A percentile compares a stretch with the other conserved stretches of the same genome.
phyloP scores from a whole-genome alignment of 2,329 filamentous ascomycete species.

The Berkeleyomyces rouxiae region DNA sequence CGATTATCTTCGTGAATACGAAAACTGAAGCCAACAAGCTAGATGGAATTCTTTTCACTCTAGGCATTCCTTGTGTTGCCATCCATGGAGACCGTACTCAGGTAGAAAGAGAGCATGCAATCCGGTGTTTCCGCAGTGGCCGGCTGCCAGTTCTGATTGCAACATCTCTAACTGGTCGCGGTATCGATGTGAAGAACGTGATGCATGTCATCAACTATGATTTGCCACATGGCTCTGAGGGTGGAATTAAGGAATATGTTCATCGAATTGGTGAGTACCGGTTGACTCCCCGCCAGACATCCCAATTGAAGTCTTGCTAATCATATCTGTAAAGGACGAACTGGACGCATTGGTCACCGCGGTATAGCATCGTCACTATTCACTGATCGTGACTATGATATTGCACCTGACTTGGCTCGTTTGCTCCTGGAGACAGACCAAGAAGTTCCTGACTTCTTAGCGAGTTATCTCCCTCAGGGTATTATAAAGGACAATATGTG shows the following conservation, averaged over 20 bases:
- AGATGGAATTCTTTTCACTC: constrained; percentile 77
- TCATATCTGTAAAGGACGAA: constrained; percentile 47
- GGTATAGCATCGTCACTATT: constrained; percentile 84
- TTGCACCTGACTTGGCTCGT: constrained; percentile 61
- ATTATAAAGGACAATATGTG: neutral
- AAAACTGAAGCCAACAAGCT: constrained; percentile 64
- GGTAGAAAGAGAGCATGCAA: constrained; percentile 75
- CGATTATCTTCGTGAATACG: constrained; percentile 78
- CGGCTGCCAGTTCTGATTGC: constrained; percentile 65
- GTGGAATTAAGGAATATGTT: constrained; percentile 85
- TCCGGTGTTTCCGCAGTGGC: constrained; percentile 69
- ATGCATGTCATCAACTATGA: constrained; percentile 92
- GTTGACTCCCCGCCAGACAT: too few species aligned
- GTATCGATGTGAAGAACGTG: constrained; percentile 74
- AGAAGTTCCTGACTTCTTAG: constrained; percentile 65
- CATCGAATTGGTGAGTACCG: constrained; percentile 67
- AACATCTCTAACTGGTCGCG: constrained; percentile 74
- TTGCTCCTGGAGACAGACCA: constrained; percentile 68
- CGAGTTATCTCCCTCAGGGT: constrained; percentile 43
- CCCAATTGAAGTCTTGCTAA: neutral
- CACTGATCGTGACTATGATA: constrained; percentile 55
- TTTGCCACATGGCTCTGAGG: constrained; percentile 53
- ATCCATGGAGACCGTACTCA: constrained; percentile 82
- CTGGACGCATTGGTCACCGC: constrained; percentile 76
- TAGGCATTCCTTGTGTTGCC: constrained; percentile 63